These are phyloP conservation scores for Artemisia argyi DNA, from an alignment of 129 eudicot genomes.

Conservation along the genomic window DNA sequence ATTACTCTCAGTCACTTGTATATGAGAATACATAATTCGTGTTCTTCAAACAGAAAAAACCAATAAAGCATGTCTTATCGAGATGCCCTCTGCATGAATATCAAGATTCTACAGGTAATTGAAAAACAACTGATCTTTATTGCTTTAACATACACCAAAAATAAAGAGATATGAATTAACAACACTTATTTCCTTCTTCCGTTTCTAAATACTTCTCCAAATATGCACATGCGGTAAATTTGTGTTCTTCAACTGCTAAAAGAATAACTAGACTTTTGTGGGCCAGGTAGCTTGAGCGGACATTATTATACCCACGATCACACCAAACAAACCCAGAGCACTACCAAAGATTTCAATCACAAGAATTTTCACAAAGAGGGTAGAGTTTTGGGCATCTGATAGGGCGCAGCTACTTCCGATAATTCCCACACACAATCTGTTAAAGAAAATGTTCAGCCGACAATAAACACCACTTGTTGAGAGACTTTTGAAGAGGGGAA, in stretches of 20 bases:
- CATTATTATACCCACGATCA: constrained; percentile 92
- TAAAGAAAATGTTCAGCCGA: neutral
- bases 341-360: constrained; percentile 92
- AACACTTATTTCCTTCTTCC: constrained; percentile 21
- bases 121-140: constrained; percentile 16
- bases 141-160: constrained; percentile 25
- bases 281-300: constrained; percentile 99
- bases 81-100: constrained; percentile 10
- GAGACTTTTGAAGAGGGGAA: neutral
- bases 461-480: neutral
- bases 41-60: neutral
- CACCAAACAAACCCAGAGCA: constrained; percentile 91
- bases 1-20: neutral
- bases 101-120: constrained; percentile 3
- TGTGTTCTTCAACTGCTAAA: constrained; percentile 15
- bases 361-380: constrained; percentile 89
- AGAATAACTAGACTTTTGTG: constrained; percentile 36
- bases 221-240: constrained; percentile 24
- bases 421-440: constrained; percentile 83
- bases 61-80: neutral
- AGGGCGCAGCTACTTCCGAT: constrained; percentile 92
- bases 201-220: constrained; percentile 18
- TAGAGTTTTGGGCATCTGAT: constrained; percentile 88
- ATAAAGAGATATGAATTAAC: neutral
- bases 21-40: constrained; percentile 1